These are phyloP conservation scores for Megacollybia marginata DNA, from an alignment of 768 basidiomycete species.

Conservation along the genomic window DNA sequence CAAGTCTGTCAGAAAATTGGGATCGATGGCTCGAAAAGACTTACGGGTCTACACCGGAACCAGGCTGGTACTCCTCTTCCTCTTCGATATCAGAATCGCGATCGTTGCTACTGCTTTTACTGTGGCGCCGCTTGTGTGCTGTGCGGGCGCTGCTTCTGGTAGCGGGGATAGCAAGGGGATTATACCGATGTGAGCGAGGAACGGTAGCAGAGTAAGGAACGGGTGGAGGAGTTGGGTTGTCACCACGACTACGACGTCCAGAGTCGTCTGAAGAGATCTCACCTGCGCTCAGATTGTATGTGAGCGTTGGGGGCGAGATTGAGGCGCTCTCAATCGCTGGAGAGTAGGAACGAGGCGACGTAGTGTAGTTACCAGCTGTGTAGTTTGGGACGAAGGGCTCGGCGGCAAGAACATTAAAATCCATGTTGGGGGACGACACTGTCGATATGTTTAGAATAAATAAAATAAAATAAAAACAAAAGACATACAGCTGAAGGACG, in stretches of 20 bases:
- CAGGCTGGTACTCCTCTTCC: conserved; percentile 63
- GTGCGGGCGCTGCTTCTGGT: conserved; percentile 45
- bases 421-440: conserved; percentile 20
- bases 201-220: conserved; percentile 53
- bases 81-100: conserved; percentile 63
- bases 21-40: conserved; percentile 10
- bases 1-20: not conserved
- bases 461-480: conserved; percentile 36
- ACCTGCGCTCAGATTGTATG: conserved; percentile 60
- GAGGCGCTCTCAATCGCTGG: conserved; percentile 50
- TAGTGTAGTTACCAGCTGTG: conserved; percentile 42
- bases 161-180: conserved; percentile 58
- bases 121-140: conserved; percentile 34
- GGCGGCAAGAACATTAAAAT: too few relatives aligned
- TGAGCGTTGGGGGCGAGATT: conserved; percentile 65
- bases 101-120: conserved; percentile 47
- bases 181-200: conserved; percentile 73
- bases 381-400: conserved; percentile 13
- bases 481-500: conserved; percentile 4
- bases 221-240: conserved; percentile 28
- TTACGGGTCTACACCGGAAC: conserved; percentile 48
- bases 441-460: conserved; percentile 61
- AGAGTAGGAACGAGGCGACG: conserved; percentile 52
- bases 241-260: conserved; percentile 58
- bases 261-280: conserved; percentile 75